phyloP scores from a whole-genome alignment of 228 moss, liverwort and hornwort genomes.

The Sphagnum magellanicum region DNA sequence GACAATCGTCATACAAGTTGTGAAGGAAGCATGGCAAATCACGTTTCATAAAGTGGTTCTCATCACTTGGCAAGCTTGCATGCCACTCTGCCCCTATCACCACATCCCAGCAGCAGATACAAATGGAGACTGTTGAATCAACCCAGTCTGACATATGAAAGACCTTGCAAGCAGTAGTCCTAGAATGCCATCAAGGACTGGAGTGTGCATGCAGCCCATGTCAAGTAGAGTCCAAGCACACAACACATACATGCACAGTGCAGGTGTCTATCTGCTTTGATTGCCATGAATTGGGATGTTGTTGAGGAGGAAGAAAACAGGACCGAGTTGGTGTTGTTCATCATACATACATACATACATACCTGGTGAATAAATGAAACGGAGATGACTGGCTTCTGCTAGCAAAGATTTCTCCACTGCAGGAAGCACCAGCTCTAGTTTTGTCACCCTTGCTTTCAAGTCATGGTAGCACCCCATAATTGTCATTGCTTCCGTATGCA shows the following conservation, averaged over 20 bases:
- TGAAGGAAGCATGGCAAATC: slow-evolving; percentile 86
- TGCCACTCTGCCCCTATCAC: slow-evolving; percentile 77
- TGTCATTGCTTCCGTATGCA: slow-evolving; percentile 61
- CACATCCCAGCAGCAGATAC: neutral
- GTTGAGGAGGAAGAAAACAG: too few relatives aligned
- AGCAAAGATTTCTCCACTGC: slow-evolving; percentile 57
- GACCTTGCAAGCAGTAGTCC: neutral
- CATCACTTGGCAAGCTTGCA: slow-evolving; percentile 73
- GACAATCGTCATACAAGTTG: slow-evolving; percentile 84
- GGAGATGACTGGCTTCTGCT: slow-evolving; percentile 58
- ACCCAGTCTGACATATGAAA: neutral
- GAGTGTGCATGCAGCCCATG: too few relatives aligned
- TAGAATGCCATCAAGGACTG: too few relatives aligned
- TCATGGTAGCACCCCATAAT: slow-evolving; percentile 46
- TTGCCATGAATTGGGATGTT: too few relatives aligned
- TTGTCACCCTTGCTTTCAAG: slow-evolving; percentile 36
- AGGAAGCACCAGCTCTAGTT: slow-evolving; percentile 62
- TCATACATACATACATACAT: neutral
- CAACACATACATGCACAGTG: too few relatives aligned
- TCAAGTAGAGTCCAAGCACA: too few relatives aligned
- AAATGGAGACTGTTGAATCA: too few relatives aligned
- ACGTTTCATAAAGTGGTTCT: slow-evolving; percentile 73
- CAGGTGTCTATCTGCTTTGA: too few relatives aligned
- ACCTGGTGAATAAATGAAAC: slow-evolving; percentile 62
- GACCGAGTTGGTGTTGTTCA: too few relatives aligned